Evolutionary conservation across 2,329 filamentous ascomycete species (phyloP), one percentile per base, ranked within the genome.

Genomic region (Pseudopyricularia javanii): DNA sequence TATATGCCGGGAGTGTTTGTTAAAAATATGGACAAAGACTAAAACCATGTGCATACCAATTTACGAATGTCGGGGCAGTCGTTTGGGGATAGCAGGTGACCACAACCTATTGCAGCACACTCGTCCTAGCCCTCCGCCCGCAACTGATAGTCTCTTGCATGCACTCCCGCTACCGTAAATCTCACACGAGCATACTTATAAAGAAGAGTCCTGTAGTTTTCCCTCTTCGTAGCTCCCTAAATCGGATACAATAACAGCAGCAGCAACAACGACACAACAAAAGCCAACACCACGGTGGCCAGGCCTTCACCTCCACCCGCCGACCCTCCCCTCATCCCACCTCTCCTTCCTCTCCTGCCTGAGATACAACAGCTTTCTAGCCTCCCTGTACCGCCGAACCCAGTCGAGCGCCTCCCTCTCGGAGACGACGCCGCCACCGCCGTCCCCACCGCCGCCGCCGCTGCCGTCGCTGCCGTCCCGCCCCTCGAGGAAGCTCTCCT

Each of bases 271-370:
- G n/a, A 12, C 45, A 30, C 17, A 43, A 43, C 7, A 7, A 22
- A 43, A 43, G n/a, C 9, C 2, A n/a, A n/a, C n/a, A n/a, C n/a
- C n/a, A n/a, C n/a, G n/a, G n/a, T n/a, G n/a, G n/a, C n/a, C n/a
- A n/a, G n/a, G n/a, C 35, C n/a, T 17, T 53, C 72, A 91, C 62
- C 91, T 80, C 93, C 93, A 97, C 1, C 93, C 93, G 11, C 91
- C 91, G 33, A 97, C 91, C 59, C 91, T 77, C 24, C 91, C 90
- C 69, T 97, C 91, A 65, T 97, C 93, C 93, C 93, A 97, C 60
- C 93, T 78, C 62, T 90, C 86, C 68, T 91, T 95, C 59, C 88
- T 80, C 72, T 97, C 93, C 63, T 85, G 82, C 54, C 93, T 77
- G 52, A 91, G 73, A 63, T 93, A 94, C 56, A 85, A 84, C 54